Conservation (phyloP, 78 protist species). For the Dictyostelium brefeldianum region DNA sequence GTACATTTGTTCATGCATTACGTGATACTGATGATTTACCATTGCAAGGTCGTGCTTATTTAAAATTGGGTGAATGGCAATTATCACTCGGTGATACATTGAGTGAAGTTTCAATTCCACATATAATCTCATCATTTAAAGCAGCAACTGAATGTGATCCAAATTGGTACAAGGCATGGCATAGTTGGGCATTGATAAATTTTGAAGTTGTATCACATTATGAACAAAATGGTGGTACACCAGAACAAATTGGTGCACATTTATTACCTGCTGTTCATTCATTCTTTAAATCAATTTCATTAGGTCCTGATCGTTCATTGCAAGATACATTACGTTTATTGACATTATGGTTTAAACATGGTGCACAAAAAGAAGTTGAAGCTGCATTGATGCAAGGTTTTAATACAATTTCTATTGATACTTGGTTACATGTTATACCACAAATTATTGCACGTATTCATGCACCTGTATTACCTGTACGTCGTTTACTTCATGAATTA, state of each 20-base stretch:
- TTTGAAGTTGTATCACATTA: constrained; percentile 86
- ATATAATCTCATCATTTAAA: constrained; percentile 66
- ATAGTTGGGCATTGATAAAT: constrained; percentile 95
- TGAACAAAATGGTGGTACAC: constrained; percentile 79
- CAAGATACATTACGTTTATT: constrained; percentile 96
- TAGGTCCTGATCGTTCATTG: constrained; percentile 59
- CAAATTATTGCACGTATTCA: constrained; percentile 98
- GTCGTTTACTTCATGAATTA: constrained; percentile 87
- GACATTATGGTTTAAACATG: constrained; percentile 95
- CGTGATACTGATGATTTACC: constrained; percentile 66
- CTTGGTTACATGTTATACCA: constrained; percentile 97
- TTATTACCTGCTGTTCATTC: constrained; percentile 89
- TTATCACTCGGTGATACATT: constrained; percentile 50
- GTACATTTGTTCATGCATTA: constrained; percentile 59
- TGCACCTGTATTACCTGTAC: constrained; percentile 81
- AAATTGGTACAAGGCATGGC: constrained; percentile 98
- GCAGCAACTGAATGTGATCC: constrained; percentile 86
- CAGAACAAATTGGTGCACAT: constrained; percentile 66
- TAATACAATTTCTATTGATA: constrained; percentile 89
- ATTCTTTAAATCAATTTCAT: constrained; percentile 94
- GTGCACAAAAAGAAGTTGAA: constrained; percentile 79
- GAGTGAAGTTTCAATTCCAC: constrained; percentile 67
- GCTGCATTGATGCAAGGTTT: constrained; percentile 88
- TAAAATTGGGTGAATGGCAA: constrained; percentile 93
- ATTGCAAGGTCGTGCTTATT: constrained; percentile 86